A percentile compares a stretch with the other conserved stretches of the same genome.
Conservation (phyloP, 2,329 filamentous ascomycete genomes). For the Beauveria sp. region DNA sequence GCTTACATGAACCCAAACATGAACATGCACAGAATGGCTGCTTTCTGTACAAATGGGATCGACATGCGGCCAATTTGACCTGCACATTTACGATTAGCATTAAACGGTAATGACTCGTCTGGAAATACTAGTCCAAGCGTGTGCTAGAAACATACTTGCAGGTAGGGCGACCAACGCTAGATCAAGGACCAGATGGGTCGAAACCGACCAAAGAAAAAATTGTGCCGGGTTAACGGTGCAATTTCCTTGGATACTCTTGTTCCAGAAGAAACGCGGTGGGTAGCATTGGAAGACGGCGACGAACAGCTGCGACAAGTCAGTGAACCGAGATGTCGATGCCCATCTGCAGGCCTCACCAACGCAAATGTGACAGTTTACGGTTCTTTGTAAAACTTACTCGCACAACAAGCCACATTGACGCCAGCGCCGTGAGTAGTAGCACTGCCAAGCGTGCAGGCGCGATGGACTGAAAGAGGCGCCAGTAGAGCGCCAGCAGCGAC, state of each 20-base stretch:
- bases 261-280: conserved; percentile 8
- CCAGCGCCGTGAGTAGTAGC: conserved; percentile 5
- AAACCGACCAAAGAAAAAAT: conserved; percentile 12
- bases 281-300: conserved; percentile 12
- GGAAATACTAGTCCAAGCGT: neutral
- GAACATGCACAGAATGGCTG: conserved; percentile 8
- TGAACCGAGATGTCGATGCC: neutral
- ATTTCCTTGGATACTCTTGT: conserved; percentile 6
- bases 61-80: conserved; percentile 7
- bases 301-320: neutral
- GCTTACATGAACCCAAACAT: conserved; percentile 12
- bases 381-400: neutral
- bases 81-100: neutral
- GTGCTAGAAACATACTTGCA: neutral
- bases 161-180: conserved; percentile 2
- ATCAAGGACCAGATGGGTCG: conserved; percentile 7
- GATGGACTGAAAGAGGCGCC: conserved; percentile 11
- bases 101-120: neutral
- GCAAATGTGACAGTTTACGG: neutral
- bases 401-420: conserved; percentile 1
- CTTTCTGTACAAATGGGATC: conserved; percentile 2
- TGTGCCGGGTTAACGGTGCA: conserved; percentile 10
- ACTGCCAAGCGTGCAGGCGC: neutral
- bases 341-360: no score
- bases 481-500: conserved; percentile 11